phyloP scores from a whole-genome alignment of 1,139 yeast genomes.

The Lodderomyces theae region DNA sequence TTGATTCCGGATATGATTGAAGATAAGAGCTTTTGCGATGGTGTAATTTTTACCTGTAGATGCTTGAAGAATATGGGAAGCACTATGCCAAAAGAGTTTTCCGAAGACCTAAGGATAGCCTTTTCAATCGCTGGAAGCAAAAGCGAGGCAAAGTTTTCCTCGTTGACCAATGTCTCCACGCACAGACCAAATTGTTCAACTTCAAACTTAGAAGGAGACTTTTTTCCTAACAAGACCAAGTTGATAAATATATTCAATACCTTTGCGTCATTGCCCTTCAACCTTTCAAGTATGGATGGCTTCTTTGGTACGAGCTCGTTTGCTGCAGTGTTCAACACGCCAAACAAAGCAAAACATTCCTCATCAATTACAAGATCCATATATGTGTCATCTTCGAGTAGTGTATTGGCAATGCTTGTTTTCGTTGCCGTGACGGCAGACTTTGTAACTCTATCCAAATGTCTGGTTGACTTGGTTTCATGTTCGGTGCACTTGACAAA shows the following conservation, averaged over 20 bases:
- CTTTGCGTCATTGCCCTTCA: slow-evolving; percentile 20
- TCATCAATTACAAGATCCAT: slow-evolving; percentile 13
- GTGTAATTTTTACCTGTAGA: slow-evolving; percentile 13
- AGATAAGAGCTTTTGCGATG: slow-evolving; percentile 49
- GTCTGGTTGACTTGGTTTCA: slow-evolving; percentile 21
- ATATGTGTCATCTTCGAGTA: slow-evolving; percentile 11
- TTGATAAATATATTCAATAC: slow-evolving; percentile 22
- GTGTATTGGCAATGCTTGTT: slow-evolving; percentile 21
- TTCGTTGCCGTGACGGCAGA: slow-evolving; percentile 41
- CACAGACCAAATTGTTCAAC: slow-evolving; percentile 36
- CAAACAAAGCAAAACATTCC: slow-evolving; percentile 25
- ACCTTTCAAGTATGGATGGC: slow-evolving; percentile 34
- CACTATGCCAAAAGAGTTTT: slow-evolving; percentile 55
- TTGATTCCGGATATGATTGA: slow-evolving; percentile 67
- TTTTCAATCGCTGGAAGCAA: slow-evolving; percentile 70
- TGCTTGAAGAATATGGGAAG: slow-evolving; percentile 46
- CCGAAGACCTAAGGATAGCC: slow-evolving; percentile 80
- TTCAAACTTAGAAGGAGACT: slow-evolving; percentile 27
- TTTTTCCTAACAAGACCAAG: slow-evolving; percentile 47
- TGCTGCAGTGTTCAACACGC: slow-evolving; percentile 39
- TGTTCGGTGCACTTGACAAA: slow-evolving; percentile 20
- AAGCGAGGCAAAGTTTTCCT: slow-evolving; percentile 37
- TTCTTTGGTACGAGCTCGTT: slow-evolving; percentile 36
- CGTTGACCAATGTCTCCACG: slow-evolving; percentile 39
- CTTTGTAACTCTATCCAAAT: slow-evolving; percentile 47